Evolutionary conservation across 2,329 filamentous ascomycete genomes (phyloP), one percentile per base, ranked within the genome.

Genomic region (Acephala macrosclerotiorum): DNA sequence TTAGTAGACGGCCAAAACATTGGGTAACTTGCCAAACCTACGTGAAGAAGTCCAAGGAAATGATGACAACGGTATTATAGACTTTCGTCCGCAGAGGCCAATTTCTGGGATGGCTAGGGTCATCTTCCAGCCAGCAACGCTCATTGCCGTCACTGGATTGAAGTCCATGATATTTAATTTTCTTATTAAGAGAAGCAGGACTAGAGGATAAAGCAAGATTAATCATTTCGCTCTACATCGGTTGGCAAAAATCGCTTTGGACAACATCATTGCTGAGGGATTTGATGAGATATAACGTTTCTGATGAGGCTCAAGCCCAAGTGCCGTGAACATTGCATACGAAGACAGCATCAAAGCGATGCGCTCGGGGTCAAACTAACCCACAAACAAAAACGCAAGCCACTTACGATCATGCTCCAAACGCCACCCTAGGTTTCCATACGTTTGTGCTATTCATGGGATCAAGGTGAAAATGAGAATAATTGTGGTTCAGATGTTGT

Each of bases 21-120:
- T 12, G 18, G 38, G 29, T 33, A 33, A 4, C 4, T 5, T 42
- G 20, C 29, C 63, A 62, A 40, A 68, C 69, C 20, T 66, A 53
- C 53, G 63, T 65, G 45, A 65, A n/a, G 29, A 60, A 40, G 26
- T 60, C 57, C 14, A 65, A 51, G 29, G 58, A 42, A 22, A 65
- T 60, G 16, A 65, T 53, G 20, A 65, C 22, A 11, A 25, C 20
- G 7, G 42, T 18, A 60, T 60, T 51, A 25, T 33, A 51, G 26
- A 12, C 8, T 20, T 60, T 60, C 11, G 25, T 51, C 58, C 58
- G 33, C 3, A 6, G 12, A 42, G 38, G 4, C 38, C 38, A 42
- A n/a, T 42, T 42, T 42, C 38, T 42, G 12, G 38, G 38, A n/a
- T 42, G 38, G 12, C 14, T 12, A 42, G 12, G 38, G 38, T 42